Evolutionary conservation across 2,329 filamentous ascomycete species (phyloP).

Genomic region (Leptoxyphium fumago): DNA sequence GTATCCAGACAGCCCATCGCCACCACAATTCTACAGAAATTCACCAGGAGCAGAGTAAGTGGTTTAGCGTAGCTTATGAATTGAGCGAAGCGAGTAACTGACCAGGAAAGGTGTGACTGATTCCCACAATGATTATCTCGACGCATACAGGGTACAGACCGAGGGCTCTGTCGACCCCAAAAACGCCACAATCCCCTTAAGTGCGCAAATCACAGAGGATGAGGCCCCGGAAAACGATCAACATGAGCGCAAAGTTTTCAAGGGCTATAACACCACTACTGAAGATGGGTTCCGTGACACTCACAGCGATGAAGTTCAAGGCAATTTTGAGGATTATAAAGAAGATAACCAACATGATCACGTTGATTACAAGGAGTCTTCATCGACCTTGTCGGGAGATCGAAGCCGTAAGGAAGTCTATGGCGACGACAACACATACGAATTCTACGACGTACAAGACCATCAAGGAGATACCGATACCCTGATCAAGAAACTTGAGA

Average conservation of each 20-base stretch:
- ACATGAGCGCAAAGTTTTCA: background rate
- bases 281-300: background rate
- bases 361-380: background rate
- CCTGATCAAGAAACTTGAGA: background rate
- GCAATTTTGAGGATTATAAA: background rate
- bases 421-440: background rate
- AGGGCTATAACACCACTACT: background rate
- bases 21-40: background rate
- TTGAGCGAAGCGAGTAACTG: background rate
- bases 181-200: background rate
- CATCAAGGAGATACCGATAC: background rate
- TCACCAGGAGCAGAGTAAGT: background rate
- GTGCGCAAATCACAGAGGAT: background rate
- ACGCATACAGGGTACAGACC: background rate
- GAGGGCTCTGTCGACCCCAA: background rate
- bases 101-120: background rate
- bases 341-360: background rate
- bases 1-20: background rate
- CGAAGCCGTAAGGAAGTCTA: background rate
- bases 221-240: background rate
- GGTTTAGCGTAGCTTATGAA: background rate
- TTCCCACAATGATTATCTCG: background rate
- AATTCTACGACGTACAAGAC: background rate
- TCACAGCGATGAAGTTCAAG: background rate
- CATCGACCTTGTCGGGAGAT: background rate